These are phyloP conservation scores for Giardia muris DNA, from an alignment of 208 protist genomes.

Conservation along the genomic window DNA sequence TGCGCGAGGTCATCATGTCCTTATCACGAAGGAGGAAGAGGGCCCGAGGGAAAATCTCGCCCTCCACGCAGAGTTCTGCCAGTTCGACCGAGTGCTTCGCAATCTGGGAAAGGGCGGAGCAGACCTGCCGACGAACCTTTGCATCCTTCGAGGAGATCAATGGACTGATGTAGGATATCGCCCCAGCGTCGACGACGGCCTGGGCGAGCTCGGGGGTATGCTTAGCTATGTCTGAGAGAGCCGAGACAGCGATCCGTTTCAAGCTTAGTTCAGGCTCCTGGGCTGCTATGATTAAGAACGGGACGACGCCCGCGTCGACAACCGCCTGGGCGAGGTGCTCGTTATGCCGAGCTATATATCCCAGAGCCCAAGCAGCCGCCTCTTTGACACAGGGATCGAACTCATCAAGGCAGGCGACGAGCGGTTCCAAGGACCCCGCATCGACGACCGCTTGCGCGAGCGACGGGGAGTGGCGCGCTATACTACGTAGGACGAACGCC, in stretches of 20 bases:
- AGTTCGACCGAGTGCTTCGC: conserved; percentile 89
- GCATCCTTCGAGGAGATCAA: conserved; percentile 71
- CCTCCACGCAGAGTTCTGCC: conserved; percentile 88
- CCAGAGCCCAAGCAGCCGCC: conserved; percentile 79
- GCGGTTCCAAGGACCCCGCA: conserved; percentile 72
- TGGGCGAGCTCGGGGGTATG: conserved; percentile 76
- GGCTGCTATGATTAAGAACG: conserved; percentile 78
- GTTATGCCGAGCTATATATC: conserved; percentile 85
- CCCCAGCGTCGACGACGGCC: conserved; percentile 74
- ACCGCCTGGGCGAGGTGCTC: conserved; percentile 62
- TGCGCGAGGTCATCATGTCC: conserved; percentile 78
- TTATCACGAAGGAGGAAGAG: conserved; percentile 75
- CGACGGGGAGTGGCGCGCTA: conserved; percentile 77
- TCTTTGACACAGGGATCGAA: conserved; percentile 90
- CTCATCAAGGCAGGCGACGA: conserved; percentile 81
- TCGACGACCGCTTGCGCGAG: conserved; percentile 86
- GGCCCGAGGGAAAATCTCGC: conserved; percentile 85
- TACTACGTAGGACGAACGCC: conserved; percentile 78
- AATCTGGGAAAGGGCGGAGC: conserved; percentile 77
- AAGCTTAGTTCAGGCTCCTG: conserved; percentile 88
- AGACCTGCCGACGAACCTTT: conserved; percentile 79
- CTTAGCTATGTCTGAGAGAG: conserved; percentile 76
- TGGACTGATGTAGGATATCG: conserved; percentile 79
- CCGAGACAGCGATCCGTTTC: conserved; percentile 76
- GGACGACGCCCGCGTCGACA: conserved; percentile 77